These are phyloP conservation scores for Jatropha multifida DNA, from an alignment of 441 rosid species.

Conservation along the genomic window DNA sequence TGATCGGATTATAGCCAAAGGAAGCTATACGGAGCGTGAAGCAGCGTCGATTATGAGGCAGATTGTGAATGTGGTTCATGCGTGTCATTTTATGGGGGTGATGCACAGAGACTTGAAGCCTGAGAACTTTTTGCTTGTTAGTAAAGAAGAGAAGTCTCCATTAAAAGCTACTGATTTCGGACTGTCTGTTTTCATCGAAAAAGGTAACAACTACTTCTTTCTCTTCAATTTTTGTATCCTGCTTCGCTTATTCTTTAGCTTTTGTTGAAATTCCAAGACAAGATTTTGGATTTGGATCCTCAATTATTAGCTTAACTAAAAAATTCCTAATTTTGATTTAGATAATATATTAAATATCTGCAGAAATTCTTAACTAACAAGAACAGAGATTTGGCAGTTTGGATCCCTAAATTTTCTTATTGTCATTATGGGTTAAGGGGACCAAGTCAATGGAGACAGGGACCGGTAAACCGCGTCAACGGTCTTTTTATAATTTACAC, in stretches of 20 bases:
- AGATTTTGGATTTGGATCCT: not conserved
- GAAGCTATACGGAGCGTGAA: constrained; percentile 77
- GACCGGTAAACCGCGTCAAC: constrained; percentile 45
- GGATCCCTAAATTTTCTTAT: not conserved
- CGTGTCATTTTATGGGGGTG: constrained; percentile 89
- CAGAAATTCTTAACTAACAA: too few species aligned
- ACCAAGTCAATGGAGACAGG: constrained; percentile 43
- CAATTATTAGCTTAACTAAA: too few species aligned
- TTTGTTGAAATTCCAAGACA: too few species aligned
- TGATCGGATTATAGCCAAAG: constrained; percentile 71
- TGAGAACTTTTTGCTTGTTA: constrained; percentile 82
- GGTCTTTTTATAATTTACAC: not conserved
- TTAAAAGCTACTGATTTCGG: constrained; percentile 92
- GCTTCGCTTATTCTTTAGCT: too few species aligned
- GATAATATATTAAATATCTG: too few species aligned
- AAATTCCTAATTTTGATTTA: too few species aligned
- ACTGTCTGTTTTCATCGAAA: constrained; percentile 82
- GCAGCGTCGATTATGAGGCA: constrained; percentile 64
- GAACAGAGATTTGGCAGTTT: too few species aligned
- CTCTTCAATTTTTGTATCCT: too few species aligned
- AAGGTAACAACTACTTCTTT: constrained; percentile 45
- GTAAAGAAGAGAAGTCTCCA: constrained; percentile 57
- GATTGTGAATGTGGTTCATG: constrained; percentile 79
- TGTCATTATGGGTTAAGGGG: constrained; percentile 26
- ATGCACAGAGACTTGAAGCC: constrained; percentile 94